phyloP scores from a whole-genome alignment of 805 yeast genomes.

The Metschnikowia henanensis region DNA sequence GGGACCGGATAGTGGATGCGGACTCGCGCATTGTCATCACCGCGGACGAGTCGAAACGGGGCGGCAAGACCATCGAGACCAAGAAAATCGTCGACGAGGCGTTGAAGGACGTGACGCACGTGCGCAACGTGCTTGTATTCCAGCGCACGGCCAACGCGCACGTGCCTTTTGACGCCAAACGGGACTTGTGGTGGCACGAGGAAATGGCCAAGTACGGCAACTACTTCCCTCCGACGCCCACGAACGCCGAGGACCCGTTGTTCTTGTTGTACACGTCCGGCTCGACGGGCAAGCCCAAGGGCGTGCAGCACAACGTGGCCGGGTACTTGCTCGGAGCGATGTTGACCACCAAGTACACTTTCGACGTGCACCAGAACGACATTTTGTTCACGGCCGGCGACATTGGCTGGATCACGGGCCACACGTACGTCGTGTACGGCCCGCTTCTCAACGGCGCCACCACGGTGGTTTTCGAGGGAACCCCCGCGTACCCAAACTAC shows the following conservation, averaged over 20 bases:
- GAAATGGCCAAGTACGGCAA: conserved; percentile 78
- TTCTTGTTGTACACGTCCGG: conserved; percentile 97
- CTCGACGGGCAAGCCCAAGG: conserved; percentile 98
- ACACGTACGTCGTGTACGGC: conserved; percentile 93
- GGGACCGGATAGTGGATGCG: conserved; percentile 89
- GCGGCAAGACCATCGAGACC: conserved; percentile 90
- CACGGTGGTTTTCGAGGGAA: conserved; percentile 92
- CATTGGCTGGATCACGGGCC: conserved; percentile 99
- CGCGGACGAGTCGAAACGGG: conserved; percentile 93
- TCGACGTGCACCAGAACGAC: conserved; percentile 89
- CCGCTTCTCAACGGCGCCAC: conserved; percentile 87
- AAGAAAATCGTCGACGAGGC: conserved; percentile 97
- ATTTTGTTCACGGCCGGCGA: conserved; percentile 96
- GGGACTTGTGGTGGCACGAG: conserved; percentile 97
- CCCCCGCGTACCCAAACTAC: conserved; percentile 95
- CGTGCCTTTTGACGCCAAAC: conserved; percentile 70
- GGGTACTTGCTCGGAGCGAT: conserved; percentile 94
- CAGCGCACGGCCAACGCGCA: conserved; percentile 79
- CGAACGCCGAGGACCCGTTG: conserved; percentile 90
- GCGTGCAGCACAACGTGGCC: conserved; percentile 93
- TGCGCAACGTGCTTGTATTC: conserved; percentile 82
- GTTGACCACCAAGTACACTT: conserved; percentile 87
- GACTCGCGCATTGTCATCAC: conserved; percentile 85
- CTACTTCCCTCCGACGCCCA: conserved; percentile 85
- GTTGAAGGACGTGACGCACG: conserved; percentile 68